Evolutionary conservation across 768 basidiomycete species (phyloP).

Genomic region (Suillus subluteus): DNA sequence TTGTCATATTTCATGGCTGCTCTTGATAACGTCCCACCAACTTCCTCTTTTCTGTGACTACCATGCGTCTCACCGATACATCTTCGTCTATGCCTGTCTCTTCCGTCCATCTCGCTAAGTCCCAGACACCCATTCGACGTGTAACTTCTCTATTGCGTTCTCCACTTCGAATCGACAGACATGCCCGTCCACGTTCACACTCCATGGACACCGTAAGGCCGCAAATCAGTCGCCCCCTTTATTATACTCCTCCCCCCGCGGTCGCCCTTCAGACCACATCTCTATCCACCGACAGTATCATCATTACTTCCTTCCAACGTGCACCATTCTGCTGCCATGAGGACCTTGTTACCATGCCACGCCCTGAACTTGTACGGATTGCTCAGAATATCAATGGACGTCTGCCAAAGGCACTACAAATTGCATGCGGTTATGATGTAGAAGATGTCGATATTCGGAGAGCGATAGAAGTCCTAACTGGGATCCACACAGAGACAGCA

Average conservation of each 20-base stretch:
- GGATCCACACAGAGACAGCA: constrained; percentile 39
- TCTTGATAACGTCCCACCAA: background rate
- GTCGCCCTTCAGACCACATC: constrained; percentile 67
- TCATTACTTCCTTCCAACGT: constrained; percentile 61
- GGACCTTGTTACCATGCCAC: constrained; percentile 68
- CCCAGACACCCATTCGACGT: constrained; percentile 1
- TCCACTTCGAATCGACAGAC: constrained; percentile 17
- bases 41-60: background rate
- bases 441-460: constrained; percentile 50
- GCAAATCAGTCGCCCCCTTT: constrained; percentile 11
- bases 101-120: background rate
- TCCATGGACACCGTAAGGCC: constrained; percentile 22
- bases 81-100: background rate
- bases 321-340: constrained; percentile 78
- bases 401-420: constrained; percentile 55
- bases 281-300: constrained; percentile 50
- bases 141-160: constrained; percentile 21
- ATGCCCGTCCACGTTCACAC: constrained; percentile 13
- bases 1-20: background rate
- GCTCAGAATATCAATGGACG: constrained; percentile 58
- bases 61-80: background rate
- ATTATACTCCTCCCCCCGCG: constrained; percentile 30
- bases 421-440: constrained; percentile 46
- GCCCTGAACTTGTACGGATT: constrained; percentile 52
- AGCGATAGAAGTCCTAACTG: constrained; percentile 64